These are phyloP conservation scores for Leishmania aethiopica DNA, from an alignment of 208 protist genomes.

Conservation along the genomic window DNA sequence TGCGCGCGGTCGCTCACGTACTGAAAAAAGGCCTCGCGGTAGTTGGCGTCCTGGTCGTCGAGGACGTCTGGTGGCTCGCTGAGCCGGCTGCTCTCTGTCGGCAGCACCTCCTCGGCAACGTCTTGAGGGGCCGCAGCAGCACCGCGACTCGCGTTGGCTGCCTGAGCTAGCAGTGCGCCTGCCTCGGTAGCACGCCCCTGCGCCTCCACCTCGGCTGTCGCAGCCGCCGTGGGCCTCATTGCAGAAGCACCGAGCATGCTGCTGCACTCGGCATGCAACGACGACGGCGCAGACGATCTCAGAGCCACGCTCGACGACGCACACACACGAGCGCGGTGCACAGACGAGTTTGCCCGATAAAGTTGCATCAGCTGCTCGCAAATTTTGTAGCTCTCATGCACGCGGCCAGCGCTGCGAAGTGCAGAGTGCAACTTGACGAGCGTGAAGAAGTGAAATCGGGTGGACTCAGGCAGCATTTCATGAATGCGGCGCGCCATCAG, in stretches of 20 bases:
- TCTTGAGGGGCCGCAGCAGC: neutral
- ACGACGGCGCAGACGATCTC: neutral
- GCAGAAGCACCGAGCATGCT: neutral
- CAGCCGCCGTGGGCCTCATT: neutral
- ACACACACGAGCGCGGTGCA: conserved; percentile 32
- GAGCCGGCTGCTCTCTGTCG: neutral
- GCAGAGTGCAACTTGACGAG: conserved; percentile 66
- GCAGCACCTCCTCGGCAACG: neutral
- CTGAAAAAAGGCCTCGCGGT: conserved; percentile 54
- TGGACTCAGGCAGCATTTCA: conserved; percentile 42
- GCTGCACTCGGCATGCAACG: neutral
- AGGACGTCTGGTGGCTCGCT: conserved; percentile 30
- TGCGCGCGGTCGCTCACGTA: conserved; percentile 68
- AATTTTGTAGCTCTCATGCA: conserved; percentile 67
- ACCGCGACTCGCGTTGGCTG: neutral
- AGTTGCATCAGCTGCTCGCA: conserved; percentile 63
- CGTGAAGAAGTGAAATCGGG: conserved; percentile 64
- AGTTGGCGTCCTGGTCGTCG: conserved; percentile 55
- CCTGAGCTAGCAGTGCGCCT: neutral
- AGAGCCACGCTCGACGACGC: neutral
- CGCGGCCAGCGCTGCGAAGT: conserved; percentile 43
- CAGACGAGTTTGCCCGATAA: conserved; percentile 50
- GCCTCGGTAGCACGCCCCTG: neutral
- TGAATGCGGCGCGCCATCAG: conserved; percentile 50
- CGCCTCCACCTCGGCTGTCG: neutral